Conservation (phyloP, 148 eudicot species). For the Spergularia bocconei region DNA sequence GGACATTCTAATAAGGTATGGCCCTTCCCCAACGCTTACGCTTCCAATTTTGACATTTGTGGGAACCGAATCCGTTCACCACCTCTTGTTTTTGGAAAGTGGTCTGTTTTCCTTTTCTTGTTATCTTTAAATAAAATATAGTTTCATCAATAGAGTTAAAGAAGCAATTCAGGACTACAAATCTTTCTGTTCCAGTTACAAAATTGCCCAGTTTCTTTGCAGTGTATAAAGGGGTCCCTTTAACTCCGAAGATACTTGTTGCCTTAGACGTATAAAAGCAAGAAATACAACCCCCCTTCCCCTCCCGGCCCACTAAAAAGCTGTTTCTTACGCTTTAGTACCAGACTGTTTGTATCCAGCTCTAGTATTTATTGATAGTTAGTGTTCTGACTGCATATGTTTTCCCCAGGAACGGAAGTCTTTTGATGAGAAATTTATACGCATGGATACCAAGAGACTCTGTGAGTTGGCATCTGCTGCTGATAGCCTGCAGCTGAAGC, state of each 20-base stretch:
- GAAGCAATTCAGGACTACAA: no score
- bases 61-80: not conserved
- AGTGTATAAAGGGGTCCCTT: no score
- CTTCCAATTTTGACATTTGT: not conserved
- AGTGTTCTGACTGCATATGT: constrained; percentile 10
- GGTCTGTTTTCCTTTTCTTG: not conserved
- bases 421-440: constrained; percentile 79
- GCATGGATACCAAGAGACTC: constrained; percentile 83
- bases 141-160: not conserved
- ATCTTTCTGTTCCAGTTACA: no score
- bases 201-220: no score
- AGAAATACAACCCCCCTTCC: no score
- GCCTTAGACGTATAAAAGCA: no score
- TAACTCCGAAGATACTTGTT: no score
- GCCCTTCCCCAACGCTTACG: not conserved
- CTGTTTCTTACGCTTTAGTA: no score
- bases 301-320: no score
- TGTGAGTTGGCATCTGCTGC: constrained; percentile 93
- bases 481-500: constrained; percentile 80
- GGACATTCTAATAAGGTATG: constrained; percentile 87
- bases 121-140: not conserved
- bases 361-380: not conserved
- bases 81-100: not conserved
- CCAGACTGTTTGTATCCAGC: no score
- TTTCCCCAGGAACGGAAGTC: constrained; percentile 66